Evolutionary conservation across 2,329 filamentous ascomycete genomes (phyloP), one percentile per base, ranked within the genome.

Genomic region (Aspergillus sp.): DNA sequence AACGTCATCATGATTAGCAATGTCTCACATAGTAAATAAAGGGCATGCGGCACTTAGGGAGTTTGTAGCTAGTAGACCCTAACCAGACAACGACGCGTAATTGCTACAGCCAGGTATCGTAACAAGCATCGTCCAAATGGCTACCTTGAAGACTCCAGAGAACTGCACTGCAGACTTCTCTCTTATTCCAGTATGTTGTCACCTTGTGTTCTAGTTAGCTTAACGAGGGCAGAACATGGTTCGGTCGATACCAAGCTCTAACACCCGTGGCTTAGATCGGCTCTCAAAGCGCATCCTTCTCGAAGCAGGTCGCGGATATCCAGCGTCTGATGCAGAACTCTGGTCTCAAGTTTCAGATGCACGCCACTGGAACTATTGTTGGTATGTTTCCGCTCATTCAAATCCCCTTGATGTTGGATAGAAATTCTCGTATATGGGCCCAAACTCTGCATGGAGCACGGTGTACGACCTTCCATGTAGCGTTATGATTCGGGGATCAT

Each of bases 321-420:
- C 92, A 96, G 79, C 86, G 87, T 57, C 82, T 96, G 50, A 83
- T 96, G 68, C 86, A 89, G 75, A 86, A 84, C 51, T 92, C 89
- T 68, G 91, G 91, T 1, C 76, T 96, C 63, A 87, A 85, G 64
- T 92, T 90, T 71, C 87, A 84, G 41, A 93, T 96, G 90, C 92
- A 96, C 78, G 90, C 90, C 30, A 92, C 92, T 5, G 93, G 93
- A 10, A 96, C 92, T 0, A 96, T 91, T 0, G 84, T 96, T 61
- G 91, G 90, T 92, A 79, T 59, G 86, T 38, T 50, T 8, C 13
- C 11, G 41, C 19, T 21, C 17, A 19, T 44, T 13, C 10, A 21
- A 21, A 10, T 15, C 5, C 6, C 23, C 10, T 44, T 19, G 10
- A 23, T 44, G 10, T 2, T 23, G 11, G 41, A 44, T 21, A 19